Percentiles rank a stretch among this genome's conserved stretches.
These are phyloP conservation scores for Herpomyces periplanetae DNA, from an alignment of 2,329 filamentous ascomycete species.

Conservation along the genomic window DNA sequence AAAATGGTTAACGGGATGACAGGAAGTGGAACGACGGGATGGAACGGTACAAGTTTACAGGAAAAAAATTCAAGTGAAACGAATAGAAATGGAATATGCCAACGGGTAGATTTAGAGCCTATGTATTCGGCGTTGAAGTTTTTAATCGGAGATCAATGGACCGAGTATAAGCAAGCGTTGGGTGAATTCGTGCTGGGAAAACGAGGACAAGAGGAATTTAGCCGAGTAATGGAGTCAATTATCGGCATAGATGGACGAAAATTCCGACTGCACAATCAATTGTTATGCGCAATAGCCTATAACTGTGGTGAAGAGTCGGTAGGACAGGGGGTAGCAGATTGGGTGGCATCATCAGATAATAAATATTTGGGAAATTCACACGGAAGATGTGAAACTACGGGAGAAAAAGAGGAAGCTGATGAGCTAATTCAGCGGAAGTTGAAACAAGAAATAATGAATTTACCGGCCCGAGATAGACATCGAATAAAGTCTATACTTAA, in stretches of 20 bases:
- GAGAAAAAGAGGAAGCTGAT: slow-evolving; percentile 14
- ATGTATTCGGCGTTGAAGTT: slow-evolving; percentile 19
- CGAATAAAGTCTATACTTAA: slow-evolving; percentile 15
- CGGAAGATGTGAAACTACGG: too few relatives aligned
- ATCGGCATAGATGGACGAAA: slow-evolving; percentile 13
- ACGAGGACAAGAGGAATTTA: slow-evolving; percentile 19
- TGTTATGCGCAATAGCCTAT: slow-evolving; percentile 16
- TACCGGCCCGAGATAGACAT: slow-evolving; percentile 17
- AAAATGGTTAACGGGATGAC: too few relatives aligned
- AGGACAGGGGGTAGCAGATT: slow-evolving; percentile 19
- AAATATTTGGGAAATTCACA: too few relatives aligned
- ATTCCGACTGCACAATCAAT: slow-evolving; percentile 19
- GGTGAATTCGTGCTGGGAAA: slow-evolving; percentile 18
- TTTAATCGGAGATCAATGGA: slow-evolving; percentile 18
- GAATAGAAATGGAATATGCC: too few relatives aligned
- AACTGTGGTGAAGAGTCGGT: slow-evolving; percentile 19
- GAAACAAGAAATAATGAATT: slow-evolving; percentile 21
- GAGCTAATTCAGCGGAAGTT: slow-evolving; percentile 19
- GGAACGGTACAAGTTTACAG: too few relatives aligned
- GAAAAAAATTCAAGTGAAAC: too few relatives aligned
- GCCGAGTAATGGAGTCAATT: slow-evolving; percentile 14
- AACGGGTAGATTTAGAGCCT: slow-evolving; percentile 20
- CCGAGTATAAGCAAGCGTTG: slow-evolving; percentile 17
- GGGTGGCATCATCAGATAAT: slow-evolving; percentile 20
- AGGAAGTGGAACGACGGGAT: too few relatives aligned